These are phyloP conservation scores for Collybia mongolica DNA, from an alignment of 768 basidiomycete species.

Conservation along the genomic window DNA sequence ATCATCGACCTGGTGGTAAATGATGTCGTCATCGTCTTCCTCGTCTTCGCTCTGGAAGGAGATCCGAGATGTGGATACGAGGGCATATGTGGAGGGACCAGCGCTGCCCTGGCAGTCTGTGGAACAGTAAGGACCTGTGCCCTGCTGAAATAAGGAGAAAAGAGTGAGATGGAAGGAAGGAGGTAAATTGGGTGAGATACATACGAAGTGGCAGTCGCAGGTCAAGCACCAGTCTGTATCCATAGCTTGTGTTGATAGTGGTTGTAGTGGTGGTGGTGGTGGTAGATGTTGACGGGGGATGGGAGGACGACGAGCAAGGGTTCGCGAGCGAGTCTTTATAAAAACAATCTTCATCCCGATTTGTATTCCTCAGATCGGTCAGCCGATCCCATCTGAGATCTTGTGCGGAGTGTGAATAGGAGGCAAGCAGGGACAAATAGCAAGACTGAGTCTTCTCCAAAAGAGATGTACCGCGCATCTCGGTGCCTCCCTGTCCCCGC, in stretches of 20 bases:
- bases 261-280: neutral
- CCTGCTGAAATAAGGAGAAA: conserved; percentile 21
- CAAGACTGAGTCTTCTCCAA: too few relatives aligned
- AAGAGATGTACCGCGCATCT: conserved; percentile 17
- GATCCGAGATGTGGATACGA: neutral
- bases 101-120: conserved; percentile 33
- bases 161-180: conserved; percentile 18
- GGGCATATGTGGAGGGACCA: conserved; percentile 21
- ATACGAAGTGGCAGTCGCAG: conserved; percentile 58
- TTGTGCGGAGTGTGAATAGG: conserved; percentile 6
- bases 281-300: conserved; percentile 10
- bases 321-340: neutral
- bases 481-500: too few relatives aligned
- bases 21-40: conserved; percentile 22
- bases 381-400: neutral
- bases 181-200: conserved; percentile 21
- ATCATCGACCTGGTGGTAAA: conserved; percentile 21
- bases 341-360: neutral
- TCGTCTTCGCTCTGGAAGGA: conserved; percentile 9
- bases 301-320: conserved; percentile 9
- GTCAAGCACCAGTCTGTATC: conserved; percentile 73
- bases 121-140: conserved; percentile 53
- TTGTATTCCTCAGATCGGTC: neutral
- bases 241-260: conserved; percentile 30
- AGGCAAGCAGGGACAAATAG: neutral